Conservation (phyloP, 345 rosid species). For the Eutrema yunnanense region DNA sequence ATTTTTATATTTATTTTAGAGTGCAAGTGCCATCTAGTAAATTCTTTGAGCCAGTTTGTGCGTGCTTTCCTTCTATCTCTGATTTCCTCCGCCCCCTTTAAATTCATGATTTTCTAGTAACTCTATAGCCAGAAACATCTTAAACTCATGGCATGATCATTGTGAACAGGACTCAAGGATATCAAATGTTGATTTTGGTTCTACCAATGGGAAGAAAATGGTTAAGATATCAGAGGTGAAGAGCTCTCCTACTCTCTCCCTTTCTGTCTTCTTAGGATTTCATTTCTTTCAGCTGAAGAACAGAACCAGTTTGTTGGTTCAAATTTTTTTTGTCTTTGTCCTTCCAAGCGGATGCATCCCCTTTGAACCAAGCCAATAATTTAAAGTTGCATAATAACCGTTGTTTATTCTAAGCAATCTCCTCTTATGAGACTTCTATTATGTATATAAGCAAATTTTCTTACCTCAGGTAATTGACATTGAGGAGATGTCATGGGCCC, state of each 20-base stretch:
- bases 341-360: background rate
- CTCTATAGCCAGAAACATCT: conserved; percentile 1
- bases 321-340: background rate
- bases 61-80: background rate
- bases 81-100: background rate
- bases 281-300: conserved; percentile 4
- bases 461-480: conserved; percentile 76
- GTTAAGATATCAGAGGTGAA: conserved; percentile 73
- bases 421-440: background rate
- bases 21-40: background rate
- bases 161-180: conserved; percentile 45
- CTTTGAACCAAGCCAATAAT: background rate
- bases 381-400: background rate
- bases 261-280: conserved; percentile 7
- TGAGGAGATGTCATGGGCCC: conserved; percentile 99
- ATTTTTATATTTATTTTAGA: background rate
- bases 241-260: conserved; percentile 8
- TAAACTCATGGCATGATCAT: conserved; percentile 5
- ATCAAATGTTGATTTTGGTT: conserved; percentile 73
- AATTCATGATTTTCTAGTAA: background rate
- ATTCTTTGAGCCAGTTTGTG: conserved; percentile 8
- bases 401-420: background rate
- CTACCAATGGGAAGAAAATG: conserved; percentile 43
- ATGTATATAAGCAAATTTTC: background rate
- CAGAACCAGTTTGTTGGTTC: background rate